These are phyloP conservation scores for Lentinus brumalis DNA, from an alignment of 768 basidiomycete species.

Conservation along the genomic window DNA sequence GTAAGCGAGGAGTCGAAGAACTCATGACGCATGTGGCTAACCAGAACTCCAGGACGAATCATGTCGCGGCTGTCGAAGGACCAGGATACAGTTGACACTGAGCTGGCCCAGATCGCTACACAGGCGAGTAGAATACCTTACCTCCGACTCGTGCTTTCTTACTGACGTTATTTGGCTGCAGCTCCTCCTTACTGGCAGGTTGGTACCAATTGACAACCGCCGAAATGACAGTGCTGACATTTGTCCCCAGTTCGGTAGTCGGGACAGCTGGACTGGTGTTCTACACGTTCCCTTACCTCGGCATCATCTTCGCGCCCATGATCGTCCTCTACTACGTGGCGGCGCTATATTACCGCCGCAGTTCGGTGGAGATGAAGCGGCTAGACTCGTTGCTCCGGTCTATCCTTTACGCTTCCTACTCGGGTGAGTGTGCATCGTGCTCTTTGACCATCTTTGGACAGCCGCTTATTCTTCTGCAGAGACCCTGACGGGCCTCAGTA, in stretches of 20 bases:
- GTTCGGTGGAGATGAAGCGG: constrained; percentile 68
- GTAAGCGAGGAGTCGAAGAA: constrained; percentile 31
- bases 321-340: constrained; percentile 52
- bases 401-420: constrained; percentile 55
- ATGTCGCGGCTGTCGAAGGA: constrained; percentile 62
- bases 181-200: constrained; percentile 29
- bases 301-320: constrained; percentile 62
- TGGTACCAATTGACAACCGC: not conserved
- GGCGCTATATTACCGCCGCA: constrained; percentile 58
- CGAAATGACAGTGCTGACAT: not conserved
- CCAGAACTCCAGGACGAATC: constrained; percentile 47
- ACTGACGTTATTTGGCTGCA: not conserved
- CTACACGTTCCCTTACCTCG: constrained; percentile 59
- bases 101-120: constrained; percentile 48
- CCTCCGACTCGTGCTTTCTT: not conserved
- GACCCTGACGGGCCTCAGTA: constrained; percentile 62
- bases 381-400: constrained; percentile 65
- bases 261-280: constrained; percentile 62
- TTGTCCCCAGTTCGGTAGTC: constrained; percentile 45
- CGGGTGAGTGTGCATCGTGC: constrained; percentile 41
- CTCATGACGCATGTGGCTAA: not conserved
- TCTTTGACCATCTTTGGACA: not conserved
- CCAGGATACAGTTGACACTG: constrained; percentile 57
- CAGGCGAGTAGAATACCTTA: constrained; percentile 37
- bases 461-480: constrained; percentile 38